Base-by-base conservation (phyloP, 768 basidiomycete species). In the Macrocybe gigantea region DNA sequence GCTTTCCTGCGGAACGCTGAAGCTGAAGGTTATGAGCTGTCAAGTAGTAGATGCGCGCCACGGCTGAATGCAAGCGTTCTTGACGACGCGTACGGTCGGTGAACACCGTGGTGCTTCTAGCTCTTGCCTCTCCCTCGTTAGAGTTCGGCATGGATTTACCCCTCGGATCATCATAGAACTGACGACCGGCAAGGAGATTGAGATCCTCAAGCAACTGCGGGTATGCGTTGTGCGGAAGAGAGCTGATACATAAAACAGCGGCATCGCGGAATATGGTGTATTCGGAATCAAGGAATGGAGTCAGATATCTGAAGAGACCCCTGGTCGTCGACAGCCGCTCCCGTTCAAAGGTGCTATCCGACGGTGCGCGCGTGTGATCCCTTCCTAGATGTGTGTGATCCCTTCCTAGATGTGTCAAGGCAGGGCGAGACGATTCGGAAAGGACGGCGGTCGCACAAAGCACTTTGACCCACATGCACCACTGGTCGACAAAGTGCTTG, bases 271-370 rank as follows among this genome's bases (percentile, higher is more conserved):
- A 93, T 7, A 79, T 70, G 1, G 79, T 79, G 57, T 88, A 84
- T 56, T 95, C 93, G 5, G 88, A 88, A 52, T 90, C 88, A 46
- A 97, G 73, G 61, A 93, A 91, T 5, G 90, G 88, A 0, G 89
- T 87, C 46, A 94, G 71, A 55, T 89, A 88, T 54, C 86, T 77
- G 66, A 95, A 93, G 15, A 95, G 65, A 22, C 84, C 90, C 22
- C 86, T 79, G 4, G 89, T 85, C 0, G 87, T 88, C n/a, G 80
- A 78, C 57, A 90, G 77, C 42, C 88, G 78, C 55, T 93, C 92
- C 38, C 88, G 80, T 51, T 90, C 88, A 45, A 88, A 85, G 50
- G 76, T 86, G 48, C 78, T 65, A 51, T 88, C 87, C 6, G 87
- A 88, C 3, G 83, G 79, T 1, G 74, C 83, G 12, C 86, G 78